Conservation (phyloP, 805 yeast genomes). For the Candida adriatica region DNA sequence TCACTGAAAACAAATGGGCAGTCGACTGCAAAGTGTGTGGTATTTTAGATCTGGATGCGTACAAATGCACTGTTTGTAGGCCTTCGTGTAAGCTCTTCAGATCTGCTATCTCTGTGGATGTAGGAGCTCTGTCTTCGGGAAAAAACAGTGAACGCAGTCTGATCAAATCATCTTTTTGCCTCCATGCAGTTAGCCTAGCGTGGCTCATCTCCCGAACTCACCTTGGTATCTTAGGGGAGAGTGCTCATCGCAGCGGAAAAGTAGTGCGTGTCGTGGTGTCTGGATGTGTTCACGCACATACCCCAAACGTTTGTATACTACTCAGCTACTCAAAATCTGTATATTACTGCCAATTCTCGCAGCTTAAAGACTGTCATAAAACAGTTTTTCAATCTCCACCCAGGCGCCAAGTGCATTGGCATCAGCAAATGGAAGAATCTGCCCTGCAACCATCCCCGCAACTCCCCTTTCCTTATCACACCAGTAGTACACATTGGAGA, state of each 20-base stretch:
- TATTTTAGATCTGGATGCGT: constrained; percentile 12
- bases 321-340: no score
- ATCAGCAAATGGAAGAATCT: constrained; percentile 31
- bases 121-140: constrained; percentile 2
- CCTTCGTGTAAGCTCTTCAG: constrained; percentile 5
- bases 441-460: constrained; percentile 34
- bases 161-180: constrained; percentile 10
- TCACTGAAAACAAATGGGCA: constrained; percentile 10
- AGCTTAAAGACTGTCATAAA: constrained; percentile 13
- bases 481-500: constrained; percentile 35
- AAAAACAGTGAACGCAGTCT: constrained; percentile 11
- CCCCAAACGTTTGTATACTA: no score
- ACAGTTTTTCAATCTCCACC: constrained; percentile 16
- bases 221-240: no score
- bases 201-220: no score
- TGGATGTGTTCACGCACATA: no score
- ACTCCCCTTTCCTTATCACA: constrained; percentile 31
- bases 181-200: constrained; percentile 9
- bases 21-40: constrained; percentile 18
- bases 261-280: no score
- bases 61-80: constrained; percentile 11
- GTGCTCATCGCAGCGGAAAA: no score
- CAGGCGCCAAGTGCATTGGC: constrained; percentile 13
- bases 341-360: no score
- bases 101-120: constrained; percentile 1